Percentiles rank a stretch among this genome's conserved stretches.
phyloP scores from a whole-genome alignment of 129 eudicot genomes.

The Artemisia argyi region DNA sequence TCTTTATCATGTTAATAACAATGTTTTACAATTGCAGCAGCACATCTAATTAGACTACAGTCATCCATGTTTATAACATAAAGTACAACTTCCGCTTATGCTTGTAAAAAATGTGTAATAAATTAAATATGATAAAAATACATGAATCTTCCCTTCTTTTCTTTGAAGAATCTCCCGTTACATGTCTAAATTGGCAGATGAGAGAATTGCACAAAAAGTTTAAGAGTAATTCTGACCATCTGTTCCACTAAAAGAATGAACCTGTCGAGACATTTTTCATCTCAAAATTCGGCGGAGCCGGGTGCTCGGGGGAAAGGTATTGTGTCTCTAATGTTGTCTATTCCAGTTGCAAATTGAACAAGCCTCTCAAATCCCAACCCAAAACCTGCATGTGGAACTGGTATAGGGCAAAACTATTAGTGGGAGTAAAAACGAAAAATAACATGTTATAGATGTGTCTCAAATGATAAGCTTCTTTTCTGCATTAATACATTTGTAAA shows the following conservation, averaged over 20 bases:
- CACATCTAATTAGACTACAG: too few relatives aligned
- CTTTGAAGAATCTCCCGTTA: too few relatives aligned
- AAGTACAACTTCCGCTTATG: neutral
- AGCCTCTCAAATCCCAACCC: slow-evolving; percentile 98
- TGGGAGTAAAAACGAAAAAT: neutral
- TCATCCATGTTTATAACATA: neutral
- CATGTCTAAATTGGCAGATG: slow-evolving; percentile 18
- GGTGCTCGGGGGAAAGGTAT: slow-evolving; percentile 97
- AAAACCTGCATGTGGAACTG: slow-evolving; percentile 99
- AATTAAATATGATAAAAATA: neutral
- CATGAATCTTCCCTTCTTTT: slow-evolving; percentile 4
- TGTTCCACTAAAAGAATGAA: neutral
- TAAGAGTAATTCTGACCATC: neutral
- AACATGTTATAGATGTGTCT: neutral
- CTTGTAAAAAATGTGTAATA: neutral
- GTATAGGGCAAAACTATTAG: slow-evolving; percentile 13
- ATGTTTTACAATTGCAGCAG: too few relatives aligned
- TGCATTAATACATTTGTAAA: neutral
- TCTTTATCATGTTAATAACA: too few relatives aligned
- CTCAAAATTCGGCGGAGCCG: slow-evolving; percentile 94
- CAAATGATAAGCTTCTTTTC: neutral
- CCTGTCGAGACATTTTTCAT: neutral
- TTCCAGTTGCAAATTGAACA: slow-evolving; percentile 96
- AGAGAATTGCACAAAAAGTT: slow-evolving; percentile 4
- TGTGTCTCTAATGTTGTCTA: slow-evolving; percentile 93